A percentile compares a stretch with the other conserved stretches of the same genome.
Conservation (phyloP, 2,329 filamentous ascomycete genomes). For the Grosmannia penicillata region DNA sequence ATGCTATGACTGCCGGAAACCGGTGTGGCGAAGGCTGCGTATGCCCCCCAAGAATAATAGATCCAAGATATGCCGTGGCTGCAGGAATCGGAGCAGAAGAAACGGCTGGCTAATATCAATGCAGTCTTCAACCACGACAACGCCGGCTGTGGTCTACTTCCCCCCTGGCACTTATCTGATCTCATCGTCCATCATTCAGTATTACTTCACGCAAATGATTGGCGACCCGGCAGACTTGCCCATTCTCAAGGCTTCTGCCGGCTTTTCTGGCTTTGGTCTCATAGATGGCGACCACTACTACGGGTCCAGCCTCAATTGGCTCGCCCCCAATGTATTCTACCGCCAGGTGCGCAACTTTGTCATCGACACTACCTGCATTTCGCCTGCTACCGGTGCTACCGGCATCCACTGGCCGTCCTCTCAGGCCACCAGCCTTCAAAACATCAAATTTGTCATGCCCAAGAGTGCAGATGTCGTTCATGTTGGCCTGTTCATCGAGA, state of each 20-base stretch:
- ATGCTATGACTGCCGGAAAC: constrained; percentile 35
- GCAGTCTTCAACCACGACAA: constrained; percentile 7
- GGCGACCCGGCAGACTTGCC: constrained; percentile 9
- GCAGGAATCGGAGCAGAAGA: too few relatives aligned
- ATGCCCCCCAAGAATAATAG: too few relatives aligned
- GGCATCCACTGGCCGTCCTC: constrained; percentile 54
- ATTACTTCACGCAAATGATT: constrained; percentile 10
- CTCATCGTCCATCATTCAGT: constrained; percentile 6
- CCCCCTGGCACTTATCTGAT: constrained; percentile 11
- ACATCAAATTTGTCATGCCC: too few relatives aligned
- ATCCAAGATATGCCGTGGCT: too few relatives aligned
- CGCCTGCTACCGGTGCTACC: constrained; percentile 24
- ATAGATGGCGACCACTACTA: constrained; percentile 11
- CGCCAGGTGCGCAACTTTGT: constrained; percentile 43
- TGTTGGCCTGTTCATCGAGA: constrained; percentile 45
- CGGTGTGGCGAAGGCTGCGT: constrained; percentile 7
- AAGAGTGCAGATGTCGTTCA: too few relatives aligned
- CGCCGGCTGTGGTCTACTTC: constrained; percentile 11
- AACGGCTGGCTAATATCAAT: too few relatives aligned
- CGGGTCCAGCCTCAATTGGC: too few relatives aligned
- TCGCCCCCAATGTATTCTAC: constrained; percentile 28
- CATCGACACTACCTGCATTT: constrained; percentile 30
- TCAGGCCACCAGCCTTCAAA: constrained; percentile 42
- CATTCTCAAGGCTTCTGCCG: constrained; percentile 3
- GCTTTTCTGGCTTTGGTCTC: constrained; percentile 1